A percentile compares a stretch with the other conserved stretches of the same genome.
These are phyloP conservation scores for Nannizziopsis barbatae DNA, from an alignment of 2,329 filamentous ascomycete species.

Conservation along the genomic window DNA sequence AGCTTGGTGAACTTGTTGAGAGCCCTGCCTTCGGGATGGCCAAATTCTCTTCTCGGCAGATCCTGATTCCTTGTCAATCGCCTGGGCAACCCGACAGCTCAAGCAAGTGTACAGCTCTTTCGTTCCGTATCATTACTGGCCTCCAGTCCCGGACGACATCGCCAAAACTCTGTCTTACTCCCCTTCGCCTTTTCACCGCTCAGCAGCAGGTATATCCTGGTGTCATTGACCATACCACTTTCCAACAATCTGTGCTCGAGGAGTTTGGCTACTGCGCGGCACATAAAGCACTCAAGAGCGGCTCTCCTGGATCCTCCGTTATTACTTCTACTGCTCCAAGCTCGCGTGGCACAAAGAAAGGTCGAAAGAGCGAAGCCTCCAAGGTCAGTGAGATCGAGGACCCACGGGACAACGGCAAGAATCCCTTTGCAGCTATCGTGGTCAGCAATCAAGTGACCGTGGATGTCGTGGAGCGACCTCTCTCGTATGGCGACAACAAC, in stretches of 20 bases:
- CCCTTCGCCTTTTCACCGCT: slow-evolving; percentile 54
- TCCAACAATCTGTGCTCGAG: slow-evolving; percentile 49
- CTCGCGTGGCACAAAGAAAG: background rate
- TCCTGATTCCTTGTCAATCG: slow-evolving; percentile 28
- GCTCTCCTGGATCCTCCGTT: slow-evolving; percentile 16
- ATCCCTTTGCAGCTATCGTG: slow-evolving; percentile 46
- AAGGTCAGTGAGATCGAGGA: slow-evolving; percentile 2
- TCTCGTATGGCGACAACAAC: slow-evolving; percentile 7
- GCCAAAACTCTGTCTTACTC: slow-evolving; percentile 47
- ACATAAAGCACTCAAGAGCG: slow-evolving; percentile 11
- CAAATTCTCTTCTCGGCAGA: slow-evolving; percentile 29
- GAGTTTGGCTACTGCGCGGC: slow-evolving; percentile 42
- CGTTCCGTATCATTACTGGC: slow-evolving; percentile 52
- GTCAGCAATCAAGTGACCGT: slow-evolving; percentile 52
- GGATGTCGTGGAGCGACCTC: slow-evolving; percentile 29
- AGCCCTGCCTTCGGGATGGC: slow-evolving; percentile 34
- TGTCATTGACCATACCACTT: slow-evolving; percentile 46
- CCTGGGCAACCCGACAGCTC: slow-evolving; percentile 19
- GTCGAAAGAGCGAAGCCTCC: background rate
- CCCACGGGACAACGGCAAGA: background rate
- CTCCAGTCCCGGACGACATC: slow-evolving; percentile 47
- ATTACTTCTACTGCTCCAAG: slow-evolving; percentile 2
- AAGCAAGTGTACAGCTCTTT: slow-evolving; percentile 37
- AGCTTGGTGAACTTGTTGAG: slow-evolving; percentile 32
- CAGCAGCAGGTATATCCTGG: slow-evolving; percentile 52